Evolutionary conservation across 1,139 yeast genomes (phyloP).

Genomic region (Magnusiomyces paraingens): DNA sequence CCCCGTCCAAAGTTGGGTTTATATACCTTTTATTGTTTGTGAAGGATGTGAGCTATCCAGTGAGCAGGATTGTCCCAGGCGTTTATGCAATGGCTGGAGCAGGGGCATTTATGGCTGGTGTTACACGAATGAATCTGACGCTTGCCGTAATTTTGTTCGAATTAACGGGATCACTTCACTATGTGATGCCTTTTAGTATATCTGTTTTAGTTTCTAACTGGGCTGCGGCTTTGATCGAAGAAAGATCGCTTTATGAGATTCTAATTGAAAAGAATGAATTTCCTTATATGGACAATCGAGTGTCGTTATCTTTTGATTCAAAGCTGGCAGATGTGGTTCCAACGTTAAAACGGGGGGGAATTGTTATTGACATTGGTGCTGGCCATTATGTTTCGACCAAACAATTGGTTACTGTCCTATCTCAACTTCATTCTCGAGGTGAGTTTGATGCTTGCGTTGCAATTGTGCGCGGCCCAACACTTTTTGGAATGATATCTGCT

Average conservation of each 20-base stretch:
- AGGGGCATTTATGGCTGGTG: conserved; percentile 65
- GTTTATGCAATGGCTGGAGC: conserved; percentile 64
- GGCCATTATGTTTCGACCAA: conserved; percentile 37
- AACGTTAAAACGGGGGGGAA: conserved; percentile 13
- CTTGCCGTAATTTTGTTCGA: conserved; percentile 55
- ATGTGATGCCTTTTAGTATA: conserved; percentile 53
- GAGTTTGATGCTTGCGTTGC: conserved; percentile 54
- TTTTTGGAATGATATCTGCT: conserved; percentile 48
- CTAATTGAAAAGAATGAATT: conserved; percentile 46
- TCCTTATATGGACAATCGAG: conserved; percentile 46
- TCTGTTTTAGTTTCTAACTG: conserved; percentile 54
- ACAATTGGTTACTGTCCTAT: conserved; percentile 35
- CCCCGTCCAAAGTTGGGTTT: too few species aligned
- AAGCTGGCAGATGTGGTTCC: conserved; percentile 37
- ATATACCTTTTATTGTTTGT: background rate
- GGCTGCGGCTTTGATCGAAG: conserved; percentile 51
- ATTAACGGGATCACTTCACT: conserved; percentile 53
- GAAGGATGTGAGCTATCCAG: conserved; percentile 9
- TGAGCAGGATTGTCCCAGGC: conserved; percentile 40
- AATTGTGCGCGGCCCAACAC: conserved; percentile 30
- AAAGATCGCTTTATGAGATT: conserved; percentile 47
- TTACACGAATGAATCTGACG: conserved; percentile 60
- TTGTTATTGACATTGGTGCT: conserved; percentile 37
- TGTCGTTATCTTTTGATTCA: conserved; percentile 35
- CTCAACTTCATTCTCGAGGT: conserved; percentile 37